Base-by-base conservation (phyloP, 768 basidiomycete species). In the Sarcomyxa edulis region DNA sequence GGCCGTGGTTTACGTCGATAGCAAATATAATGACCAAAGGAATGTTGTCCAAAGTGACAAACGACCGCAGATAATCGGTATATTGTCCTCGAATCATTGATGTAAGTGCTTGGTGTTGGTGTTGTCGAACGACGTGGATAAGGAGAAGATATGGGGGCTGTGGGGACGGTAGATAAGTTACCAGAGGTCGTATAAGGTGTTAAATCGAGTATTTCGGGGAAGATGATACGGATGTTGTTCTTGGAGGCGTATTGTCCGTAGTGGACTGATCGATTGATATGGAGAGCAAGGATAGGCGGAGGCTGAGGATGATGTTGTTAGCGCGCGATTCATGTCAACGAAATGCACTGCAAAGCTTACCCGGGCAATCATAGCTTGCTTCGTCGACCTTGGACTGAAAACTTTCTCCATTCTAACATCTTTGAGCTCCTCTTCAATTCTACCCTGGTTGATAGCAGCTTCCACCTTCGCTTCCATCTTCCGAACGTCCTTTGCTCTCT, bases 1-100 rank as follows among this genome's bases (percentile, higher is more conserved):
- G 68, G 69, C 25, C 72, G 70, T 1, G 93, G 93, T 59, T 84
- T 88, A 32, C 94, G 72, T 11, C 96, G 74, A 55, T 81, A 95
- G 48, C 87, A 91, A 47, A 98, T 77, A 55, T 95, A 99, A 55
- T 99, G 95, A 5, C 95, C 95, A 54, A 87, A 94, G 4, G 84
- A 84, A 53, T 96, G 93, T 38, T 82, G 78, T 10, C 95, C 95
- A 54, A 82, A 95, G 59, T 98, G 95, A 49, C 91, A 91, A 11
- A 98, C 92, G 21, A 88, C 80, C 7, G 89, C 81, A 2, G 80
- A 61, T 24, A 98, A 74, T 32, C 92, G 78, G 59, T 98, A 98
- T 24, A 94, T 65, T n/a, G 79, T 82, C 31, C 78, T 66, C n/a
- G 72, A 68, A 4, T 57, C 44, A 7, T 44, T 44, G 2, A 69